phyloP scores from a whole-genome alignment of 208 protist genomes.

The Trypanosoma mega region DNA sequence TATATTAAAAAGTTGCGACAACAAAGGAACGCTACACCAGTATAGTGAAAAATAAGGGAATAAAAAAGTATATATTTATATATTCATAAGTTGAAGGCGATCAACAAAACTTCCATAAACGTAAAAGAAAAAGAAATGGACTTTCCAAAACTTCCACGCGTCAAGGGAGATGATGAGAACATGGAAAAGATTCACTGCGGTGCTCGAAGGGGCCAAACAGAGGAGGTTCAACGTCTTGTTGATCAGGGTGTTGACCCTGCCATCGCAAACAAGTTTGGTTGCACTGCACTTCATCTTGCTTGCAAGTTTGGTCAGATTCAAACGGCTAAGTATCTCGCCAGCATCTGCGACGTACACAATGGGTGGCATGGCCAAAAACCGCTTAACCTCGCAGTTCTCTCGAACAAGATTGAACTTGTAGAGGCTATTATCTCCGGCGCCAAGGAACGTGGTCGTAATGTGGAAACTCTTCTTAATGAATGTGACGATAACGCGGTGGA shows the following conservation, averaged over 20 bases:
- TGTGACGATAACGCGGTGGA: conserved; percentile 69
- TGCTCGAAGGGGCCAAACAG: conserved; percentile 73
- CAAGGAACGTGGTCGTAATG: conserved; percentile 46
- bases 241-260: conserved; percentile 60
- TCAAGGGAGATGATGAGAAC: conserved; percentile 85
- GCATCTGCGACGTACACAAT: conserved; percentile 49
- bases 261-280: conserved; percentile 85
- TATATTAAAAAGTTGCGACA: too few species aligned
- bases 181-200: conserved; percentile 88
- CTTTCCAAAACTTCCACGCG: conserved; percentile 58
- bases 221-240: conserved; percentile 78
- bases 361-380: conserved; percentile 84
- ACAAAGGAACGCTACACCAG: too few species aligned
- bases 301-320: conserved; percentile 81
- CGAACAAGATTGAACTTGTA: conserved; percentile 65
- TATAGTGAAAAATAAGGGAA: too few species aligned
- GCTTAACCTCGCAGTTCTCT: conserved; percentile 76
- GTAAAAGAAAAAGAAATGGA: too few species aligned
- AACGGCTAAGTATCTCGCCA: conserved; percentile 62
- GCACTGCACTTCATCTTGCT: conserved; percentile 84
- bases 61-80: too few species aligned
- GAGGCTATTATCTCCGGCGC: conserved; percentile 55
- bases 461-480: conserved; percentile 74
- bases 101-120: too few species aligned
- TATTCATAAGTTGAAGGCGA: too few species aligned